Base-by-base conservation (phyloP, 2,329 filamentous ascomycete species). In the Berkeleyomyces basicola region DNA sequence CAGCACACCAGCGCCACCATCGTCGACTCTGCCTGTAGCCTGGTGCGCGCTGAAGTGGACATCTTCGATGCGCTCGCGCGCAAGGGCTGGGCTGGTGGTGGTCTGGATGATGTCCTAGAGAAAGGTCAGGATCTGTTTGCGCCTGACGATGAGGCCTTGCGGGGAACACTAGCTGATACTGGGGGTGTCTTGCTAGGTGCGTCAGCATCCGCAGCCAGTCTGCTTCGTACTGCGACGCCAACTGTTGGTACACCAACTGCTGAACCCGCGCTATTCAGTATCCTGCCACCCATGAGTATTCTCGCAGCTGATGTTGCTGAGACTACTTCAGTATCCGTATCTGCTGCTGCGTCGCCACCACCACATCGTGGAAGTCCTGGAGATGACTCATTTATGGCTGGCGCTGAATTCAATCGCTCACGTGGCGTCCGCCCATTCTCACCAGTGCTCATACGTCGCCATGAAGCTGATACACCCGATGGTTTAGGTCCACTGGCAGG, bases 21-120 rank as follows among this genome's bases (percentile, higher is more conserved):
- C 67, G 77, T 85, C 16, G 83, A 86, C 63, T 82, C 82, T 16
- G 80, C 81, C 68, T 85, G 83, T 68, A 82, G 80, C 65, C 76
- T 87, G 9, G 83, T 86, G 10, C 76, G 84, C 16, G 84, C 84
- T 62, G 84, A 87, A 72, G 81, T 87, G 23, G 84, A 87, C 71
- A 86, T 87, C 37, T 86, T 85, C 64, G 84, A 87, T 73, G 76
- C 79, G 33, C 72, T 87, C 33, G 83, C 84, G 23, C 74, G 82
- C 65, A 87, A 87, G 68, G 84, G 84, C 6, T 86, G 83, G 84
- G 79, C 75, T 23, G 84, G 84, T 44, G 84, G 83, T 39, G 84
- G 84, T 0, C 73, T 87, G 37, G 84, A 86, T 64, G 83, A 86
- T 42, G 72, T 87, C 3, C 73, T 87, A 2, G 83, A 86, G 65